Conservation (phyloP, 2,329 filamentous ascomycete species). For the Arthroderma sp. region DNA sequence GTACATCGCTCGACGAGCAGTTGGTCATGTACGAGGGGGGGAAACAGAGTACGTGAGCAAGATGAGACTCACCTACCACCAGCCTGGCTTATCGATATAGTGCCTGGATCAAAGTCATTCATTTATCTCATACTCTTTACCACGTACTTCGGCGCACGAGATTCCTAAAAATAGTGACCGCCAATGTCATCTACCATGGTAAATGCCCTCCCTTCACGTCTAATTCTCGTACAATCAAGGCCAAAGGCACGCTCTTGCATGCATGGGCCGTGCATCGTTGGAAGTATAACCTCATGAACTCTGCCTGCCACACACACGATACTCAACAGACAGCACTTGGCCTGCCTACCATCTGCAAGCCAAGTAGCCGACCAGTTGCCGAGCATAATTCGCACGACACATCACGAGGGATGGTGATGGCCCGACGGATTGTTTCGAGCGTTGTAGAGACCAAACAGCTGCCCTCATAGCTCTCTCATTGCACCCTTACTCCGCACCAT, state of each 20-base stretch:
- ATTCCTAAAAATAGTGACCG: neutral
- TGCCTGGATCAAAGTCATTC: neutral
- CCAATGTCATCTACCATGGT: neutral
- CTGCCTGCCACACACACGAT: neutral
- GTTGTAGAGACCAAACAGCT: neutral
- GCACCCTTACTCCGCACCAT: neutral
- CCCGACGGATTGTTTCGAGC: neutral
- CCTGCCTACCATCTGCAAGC: neutral
- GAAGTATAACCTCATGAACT: neutral
- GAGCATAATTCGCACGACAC: neutral
- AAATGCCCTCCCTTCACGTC: neutral
- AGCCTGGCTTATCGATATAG: neutral
- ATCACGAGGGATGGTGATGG: neutral
- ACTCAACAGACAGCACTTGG: neutral
- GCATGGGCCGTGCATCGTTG: neutral
- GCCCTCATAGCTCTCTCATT: no score
- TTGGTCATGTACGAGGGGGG: neutral
- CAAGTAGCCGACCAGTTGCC: neutral
- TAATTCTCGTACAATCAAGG: slow-evolving; percentile 1
- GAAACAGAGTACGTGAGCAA: neutral
- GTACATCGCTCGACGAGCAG: neutral
- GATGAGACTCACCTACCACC: neutral
- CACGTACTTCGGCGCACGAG: neutral
- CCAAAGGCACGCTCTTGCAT: neutral
- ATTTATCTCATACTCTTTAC: neutral